phyloP scores from a whole-genome alignment of 805 yeast genomes.

The Kluyveromyces lactis region DNA sequence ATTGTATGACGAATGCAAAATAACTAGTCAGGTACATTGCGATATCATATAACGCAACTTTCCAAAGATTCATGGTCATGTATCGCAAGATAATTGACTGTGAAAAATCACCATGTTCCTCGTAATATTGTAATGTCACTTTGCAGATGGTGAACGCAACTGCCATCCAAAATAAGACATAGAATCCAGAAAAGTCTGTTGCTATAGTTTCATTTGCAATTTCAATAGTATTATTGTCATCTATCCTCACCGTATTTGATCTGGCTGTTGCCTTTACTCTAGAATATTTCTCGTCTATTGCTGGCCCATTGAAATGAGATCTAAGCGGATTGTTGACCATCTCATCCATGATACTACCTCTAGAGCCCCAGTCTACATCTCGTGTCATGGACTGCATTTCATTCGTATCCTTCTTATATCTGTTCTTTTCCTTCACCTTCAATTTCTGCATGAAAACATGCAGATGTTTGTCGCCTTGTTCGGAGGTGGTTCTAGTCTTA shows the following conservation, averaged over 20 bases:
- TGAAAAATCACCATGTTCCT: slow-evolving; percentile 32
- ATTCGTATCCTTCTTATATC: slow-evolving; percentile 16
- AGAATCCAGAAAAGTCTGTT: slow-evolving; percentile 63
- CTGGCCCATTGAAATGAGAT: slow-evolving; percentile 24
- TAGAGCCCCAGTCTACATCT: slow-evolving; percentile 40
- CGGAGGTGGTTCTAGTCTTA: slow-evolving; percentile 2
- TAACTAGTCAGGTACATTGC: slow-evolving; percentile 66
- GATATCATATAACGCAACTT: slow-evolving; percentile 68
- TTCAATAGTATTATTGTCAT: not conserved
- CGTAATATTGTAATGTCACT: slow-evolving; percentile 44
- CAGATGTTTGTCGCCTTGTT: slow-evolving; percentile 2
- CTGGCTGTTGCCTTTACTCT: not conserved
- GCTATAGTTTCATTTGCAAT: slow-evolving; percentile 1
- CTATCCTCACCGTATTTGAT: not conserved
- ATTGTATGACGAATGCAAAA: slow-evolving; percentile 52
- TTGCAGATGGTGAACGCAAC: slow-evolving; percentile 48
- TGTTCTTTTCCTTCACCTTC: slow-evolving; percentile 15
- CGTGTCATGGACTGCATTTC: slow-evolving; percentile 43
- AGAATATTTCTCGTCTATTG: slow-evolving; percentile 13
- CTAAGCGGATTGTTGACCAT: slow-evolving; percentile 21
- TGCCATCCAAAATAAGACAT: slow-evolving; percentile 69
- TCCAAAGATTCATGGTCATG: slow-evolving; percentile 51
- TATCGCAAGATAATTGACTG: slow-evolving; percentile 49
- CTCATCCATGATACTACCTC: slow-evolving; percentile 48
- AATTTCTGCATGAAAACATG: slow-evolving; percentile 11